Evolutionary conservation across 2,329 filamentous ascomycete species (phyloP).

Genomic region (Penicillium sp.): DNA sequence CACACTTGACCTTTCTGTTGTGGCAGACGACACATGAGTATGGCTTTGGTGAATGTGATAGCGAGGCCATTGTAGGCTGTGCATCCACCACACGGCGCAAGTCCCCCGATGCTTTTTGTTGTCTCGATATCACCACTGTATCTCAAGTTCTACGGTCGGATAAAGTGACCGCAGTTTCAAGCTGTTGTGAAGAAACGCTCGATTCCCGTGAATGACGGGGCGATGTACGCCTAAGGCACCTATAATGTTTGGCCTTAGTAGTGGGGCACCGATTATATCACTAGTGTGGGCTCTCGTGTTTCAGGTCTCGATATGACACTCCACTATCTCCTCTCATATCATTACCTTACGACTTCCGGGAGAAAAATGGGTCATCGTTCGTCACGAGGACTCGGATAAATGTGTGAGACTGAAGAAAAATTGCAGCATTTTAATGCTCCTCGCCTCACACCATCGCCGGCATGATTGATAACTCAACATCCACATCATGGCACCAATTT

Average conservation of each 20-base stretch:
- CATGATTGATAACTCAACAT: not conserved
- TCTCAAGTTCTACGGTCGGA: not conserved
- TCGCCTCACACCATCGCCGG: not conserved
- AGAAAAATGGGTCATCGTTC: not conserved
- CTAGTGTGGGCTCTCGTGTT: not conserved
- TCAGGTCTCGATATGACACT: not conserved
- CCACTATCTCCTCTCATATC: not conserved
- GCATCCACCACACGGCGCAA: not conserved
- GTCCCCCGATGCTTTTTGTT: not conserved
- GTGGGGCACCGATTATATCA: not conserved
- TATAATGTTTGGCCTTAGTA: not conserved
- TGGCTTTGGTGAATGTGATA: constrained; percentile 8
- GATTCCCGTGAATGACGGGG: not conserved
- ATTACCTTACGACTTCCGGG: not conserved
- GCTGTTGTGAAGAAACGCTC: not conserved
- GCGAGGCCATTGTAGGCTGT: constrained; percentile 19
- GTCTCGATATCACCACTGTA: not conserved
- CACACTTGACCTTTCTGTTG: constrained; percentile 47
- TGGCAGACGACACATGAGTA: constrained; percentile 40
- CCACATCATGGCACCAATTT: constrained; percentile 13
- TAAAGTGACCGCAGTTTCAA: not conserved
- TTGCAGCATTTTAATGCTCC: not conserved
- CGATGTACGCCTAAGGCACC: not conserved
- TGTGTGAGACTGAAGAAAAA: not conserved
- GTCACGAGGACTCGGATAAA: not conserved